A percentile compares a stretch with the other conserved stretches of the same genome.
Evolutionary conservation across 768 basidiomycete species (phyloP).

Genomic region (Termitomyces sp.): DNA sequence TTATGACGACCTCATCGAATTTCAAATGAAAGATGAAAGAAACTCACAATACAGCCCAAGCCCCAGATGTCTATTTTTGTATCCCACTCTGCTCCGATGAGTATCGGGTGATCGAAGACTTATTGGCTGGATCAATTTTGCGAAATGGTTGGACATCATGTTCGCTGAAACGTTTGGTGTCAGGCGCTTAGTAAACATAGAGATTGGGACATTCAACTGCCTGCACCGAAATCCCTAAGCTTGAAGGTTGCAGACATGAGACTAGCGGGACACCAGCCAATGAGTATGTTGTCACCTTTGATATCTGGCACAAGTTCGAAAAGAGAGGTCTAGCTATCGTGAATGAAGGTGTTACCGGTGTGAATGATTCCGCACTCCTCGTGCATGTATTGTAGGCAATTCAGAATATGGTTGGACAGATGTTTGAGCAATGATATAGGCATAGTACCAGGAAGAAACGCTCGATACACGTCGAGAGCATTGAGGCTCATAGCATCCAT

Average conservation of each 20-base stretch:
- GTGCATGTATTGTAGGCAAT: neutral
- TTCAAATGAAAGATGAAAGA: neutral
- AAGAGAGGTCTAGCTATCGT: no score
- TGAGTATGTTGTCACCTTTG: neutral
- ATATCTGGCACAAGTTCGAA: neutral
- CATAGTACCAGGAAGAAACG: neutral
- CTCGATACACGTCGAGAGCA: neutral
- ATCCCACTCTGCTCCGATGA: neutral
- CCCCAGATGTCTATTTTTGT: slow-evolving; percentile 10
- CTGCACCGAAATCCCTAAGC: neutral
- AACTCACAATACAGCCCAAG: neutral
- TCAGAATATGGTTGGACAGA: neutral
- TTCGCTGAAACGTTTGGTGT: no score
- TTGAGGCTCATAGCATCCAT: neutral
- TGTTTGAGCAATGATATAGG: neutral
- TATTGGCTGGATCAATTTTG: neutral
- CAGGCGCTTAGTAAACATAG: no score
- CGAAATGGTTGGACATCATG: neutral
- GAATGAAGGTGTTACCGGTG: neutral
- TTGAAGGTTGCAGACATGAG: neutral
- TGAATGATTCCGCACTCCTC: neutral
- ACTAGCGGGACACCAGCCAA: neutral
- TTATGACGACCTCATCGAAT: neutral
- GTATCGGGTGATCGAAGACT: slow-evolving; percentile 1
- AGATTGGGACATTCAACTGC: neutral